Evolutionary conservation across 176 grass and related monocot species (phyloP).

Genomic region (sorghum (Sorghum bicolor)): DNA sequence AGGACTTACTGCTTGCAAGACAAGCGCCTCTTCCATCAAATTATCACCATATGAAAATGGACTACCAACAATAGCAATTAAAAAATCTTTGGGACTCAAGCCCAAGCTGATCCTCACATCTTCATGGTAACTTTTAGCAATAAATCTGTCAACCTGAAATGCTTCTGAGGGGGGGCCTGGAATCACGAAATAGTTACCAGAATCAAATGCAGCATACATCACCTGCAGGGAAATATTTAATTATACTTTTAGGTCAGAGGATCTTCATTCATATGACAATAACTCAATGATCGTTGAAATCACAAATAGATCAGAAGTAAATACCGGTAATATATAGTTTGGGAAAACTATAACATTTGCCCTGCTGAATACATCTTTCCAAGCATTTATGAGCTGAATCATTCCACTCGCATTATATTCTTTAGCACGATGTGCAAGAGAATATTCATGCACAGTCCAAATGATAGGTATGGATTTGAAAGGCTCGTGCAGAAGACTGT

Average conservation of each 20-base stretch:
- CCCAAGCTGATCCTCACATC: constrained; percentile 42
- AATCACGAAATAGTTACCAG: constrained; percentile 90
- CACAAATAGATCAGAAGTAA: constrained; percentile 25
- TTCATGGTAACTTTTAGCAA: constrained; percentile 28
- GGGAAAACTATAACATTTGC: constrained; percentile 89
- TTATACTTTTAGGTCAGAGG: constrained; percentile 14
- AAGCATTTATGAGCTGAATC: constrained; percentile 69
- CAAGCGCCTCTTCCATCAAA: constrained; percentile 77
- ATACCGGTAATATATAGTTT: constrained; percentile 85
- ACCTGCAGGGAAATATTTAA: constrained; percentile 64
- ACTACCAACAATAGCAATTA: constrained; percentile 77
- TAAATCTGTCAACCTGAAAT: constrained; percentile 51
- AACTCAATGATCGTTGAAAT: background rate
- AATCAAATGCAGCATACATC: constrained; percentile 96
- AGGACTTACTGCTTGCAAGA: constrained; percentile 73
- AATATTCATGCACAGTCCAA: constrained; percentile 88
- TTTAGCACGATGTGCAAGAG: constrained; percentile 54
- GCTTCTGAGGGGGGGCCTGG: constrained; percentile 73
- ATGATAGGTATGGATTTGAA: constrained; percentile 97
- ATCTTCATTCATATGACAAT: constrained; percentile 35
- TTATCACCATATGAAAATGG: constrained; percentile 73
- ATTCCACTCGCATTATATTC: constrained; percentile 64
- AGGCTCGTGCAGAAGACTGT: constrained; percentile 95
- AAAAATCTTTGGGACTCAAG: constrained; percentile 62
- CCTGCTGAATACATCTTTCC: constrained; percentile 79